Conservation (phyloP, 768 basidiomycete genomes). For the Lyophyllum shimeji region DNA sequence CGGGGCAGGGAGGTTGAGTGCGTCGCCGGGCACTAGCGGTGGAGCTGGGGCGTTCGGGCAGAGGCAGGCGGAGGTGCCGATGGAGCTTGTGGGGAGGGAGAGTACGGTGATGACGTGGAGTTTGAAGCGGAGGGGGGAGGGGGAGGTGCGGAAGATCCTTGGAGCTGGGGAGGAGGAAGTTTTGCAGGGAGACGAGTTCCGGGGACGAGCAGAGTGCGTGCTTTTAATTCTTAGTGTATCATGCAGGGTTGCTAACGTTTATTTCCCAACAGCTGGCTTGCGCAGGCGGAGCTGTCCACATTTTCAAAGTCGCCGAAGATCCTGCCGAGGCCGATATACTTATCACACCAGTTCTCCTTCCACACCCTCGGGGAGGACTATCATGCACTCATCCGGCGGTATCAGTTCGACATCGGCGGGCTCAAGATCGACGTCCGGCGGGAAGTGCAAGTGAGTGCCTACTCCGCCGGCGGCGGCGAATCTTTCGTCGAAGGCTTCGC, state of each 20-base stretch:
- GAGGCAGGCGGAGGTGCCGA: slow-evolving; percentile 16
- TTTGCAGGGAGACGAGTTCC: not conserved
- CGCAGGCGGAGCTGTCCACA: slow-evolving; percentile 83
- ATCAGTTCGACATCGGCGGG: slow-evolving; percentile 57
- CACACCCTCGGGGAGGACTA: slow-evolving; percentile 74
- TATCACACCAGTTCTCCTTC: slow-evolving; percentile 85
- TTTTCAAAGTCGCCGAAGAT: slow-evolving; percentile 55
- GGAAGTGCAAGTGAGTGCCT: slow-evolving; percentile 67
- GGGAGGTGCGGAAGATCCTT: slow-evolving; percentile 39
- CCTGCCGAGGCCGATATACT: slow-evolving; percentile 76
- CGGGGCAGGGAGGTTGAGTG: slow-evolving; percentile 37
- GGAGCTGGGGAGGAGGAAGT: not conserved
- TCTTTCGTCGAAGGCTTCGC: slow-evolving; percentile 56
- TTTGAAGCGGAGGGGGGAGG: slow-evolving; percentile 54
- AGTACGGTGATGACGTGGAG: slow-evolving; percentile 64
- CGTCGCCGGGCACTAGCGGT: slow-evolving; percentile 26
- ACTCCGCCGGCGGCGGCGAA: slow-evolving; percentile 35
- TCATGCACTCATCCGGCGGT: slow-evolving; percentile 70
- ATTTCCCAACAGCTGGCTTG: slow-evolving; percentile 51
- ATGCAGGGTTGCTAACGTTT: slow-evolving; percentile 12
- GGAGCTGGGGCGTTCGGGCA: slow-evolving; percentile 1
- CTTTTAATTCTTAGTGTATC: slow-evolving; percentile 4
- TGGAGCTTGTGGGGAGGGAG: slow-evolving; percentile 39
- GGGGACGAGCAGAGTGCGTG: slow-evolving; percentile 35
- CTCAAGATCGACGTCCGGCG: slow-evolving; percentile 68